Conservation (phyloP, 768 basidiomycete species). For the Xerocomellus chrysenteron region DNA sequence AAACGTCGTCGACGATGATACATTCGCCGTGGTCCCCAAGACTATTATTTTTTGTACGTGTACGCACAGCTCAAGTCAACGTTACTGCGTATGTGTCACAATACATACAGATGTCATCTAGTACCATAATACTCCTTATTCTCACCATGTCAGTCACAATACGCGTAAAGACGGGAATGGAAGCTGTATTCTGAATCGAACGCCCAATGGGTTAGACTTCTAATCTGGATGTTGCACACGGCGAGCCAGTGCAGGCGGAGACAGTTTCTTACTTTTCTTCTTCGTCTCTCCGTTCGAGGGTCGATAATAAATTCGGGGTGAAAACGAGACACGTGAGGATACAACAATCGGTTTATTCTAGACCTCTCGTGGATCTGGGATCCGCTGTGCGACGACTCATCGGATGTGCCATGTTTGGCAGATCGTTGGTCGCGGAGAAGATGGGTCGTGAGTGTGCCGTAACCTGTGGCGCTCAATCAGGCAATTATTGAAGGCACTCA, state of each 20-base stretch:
- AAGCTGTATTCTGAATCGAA: background rate
- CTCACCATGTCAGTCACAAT: background rate
- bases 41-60: constrained; percentile 8
- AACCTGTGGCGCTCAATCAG: background rate
- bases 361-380: constrained; percentile 3
- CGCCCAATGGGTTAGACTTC: background rate
- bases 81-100: background rate
- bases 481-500: background rate
- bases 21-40: background rate
- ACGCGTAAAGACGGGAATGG: constrained; percentile 10
- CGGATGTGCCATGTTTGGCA: constrained; percentile 1
- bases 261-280: no score
- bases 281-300: background rate
- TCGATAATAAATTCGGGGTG: background rate
- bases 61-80: background rate
- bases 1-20: background rate
- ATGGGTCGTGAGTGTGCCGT: background rate
- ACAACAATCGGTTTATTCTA: background rate
- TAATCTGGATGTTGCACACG: background rate
- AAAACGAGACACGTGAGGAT: background rate
- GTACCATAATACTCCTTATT: background rate
- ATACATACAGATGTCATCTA: background rate
- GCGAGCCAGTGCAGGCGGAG: background rate
- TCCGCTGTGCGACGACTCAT: background rate
- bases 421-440: constrained; percentile 11